phyloP scores from a whole-genome alignment of 1,139 yeast genomes.

The Lodderomyces metapsilosis region DNA sequence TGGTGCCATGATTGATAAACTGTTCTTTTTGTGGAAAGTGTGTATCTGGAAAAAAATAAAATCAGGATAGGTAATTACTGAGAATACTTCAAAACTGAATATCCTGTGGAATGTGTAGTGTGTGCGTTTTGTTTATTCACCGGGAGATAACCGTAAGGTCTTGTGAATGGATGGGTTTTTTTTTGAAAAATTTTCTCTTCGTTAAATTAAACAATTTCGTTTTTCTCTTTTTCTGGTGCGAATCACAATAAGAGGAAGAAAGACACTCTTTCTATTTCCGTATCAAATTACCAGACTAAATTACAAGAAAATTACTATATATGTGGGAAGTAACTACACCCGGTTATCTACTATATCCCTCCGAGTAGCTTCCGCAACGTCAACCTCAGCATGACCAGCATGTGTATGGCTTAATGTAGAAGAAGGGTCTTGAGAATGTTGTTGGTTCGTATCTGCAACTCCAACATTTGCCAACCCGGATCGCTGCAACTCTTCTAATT shows the following conservation, averaged over 20 bases:
- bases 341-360: constrained; percentile 29
- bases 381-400: constrained; percentile 6
- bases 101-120: neutral
- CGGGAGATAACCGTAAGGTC: neutral
- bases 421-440: neutral
- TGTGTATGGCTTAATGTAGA: neutral
- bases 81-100: neutral
- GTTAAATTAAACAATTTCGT: neutral
- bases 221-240: neutral
- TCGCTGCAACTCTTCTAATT: constrained; percentile 3
- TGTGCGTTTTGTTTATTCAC: neutral
- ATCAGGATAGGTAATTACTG: neutral
- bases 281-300: neutral
- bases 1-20: constrained; percentile 26
- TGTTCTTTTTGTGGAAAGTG: too few species aligned
- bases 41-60: neutral
- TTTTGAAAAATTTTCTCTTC: constrained; percentile 1
- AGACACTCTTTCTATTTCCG: neutral
- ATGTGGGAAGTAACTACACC: constrained; percentile 16
- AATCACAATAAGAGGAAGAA: neutral
- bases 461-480: neutral
- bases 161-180: neutral
- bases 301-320: neutral
- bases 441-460: neutral
- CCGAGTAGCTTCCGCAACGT: constrained; percentile 9